Conservation (phyloP, 352 stramenopile genomes). For the Phytophthora constricta region DNA sequence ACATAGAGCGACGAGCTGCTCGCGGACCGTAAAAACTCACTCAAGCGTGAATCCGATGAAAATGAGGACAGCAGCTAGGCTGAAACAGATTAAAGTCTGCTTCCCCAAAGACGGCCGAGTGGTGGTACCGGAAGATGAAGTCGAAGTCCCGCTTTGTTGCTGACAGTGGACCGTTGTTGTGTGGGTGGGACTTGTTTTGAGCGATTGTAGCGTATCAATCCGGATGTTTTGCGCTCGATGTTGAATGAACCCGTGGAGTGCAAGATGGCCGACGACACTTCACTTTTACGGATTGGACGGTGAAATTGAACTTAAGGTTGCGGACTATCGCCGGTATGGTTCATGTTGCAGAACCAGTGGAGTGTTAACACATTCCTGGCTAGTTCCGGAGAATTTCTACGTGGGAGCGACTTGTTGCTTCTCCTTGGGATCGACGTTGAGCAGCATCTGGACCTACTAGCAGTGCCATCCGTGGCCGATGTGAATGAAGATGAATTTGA, state of each 20-base stretch:
- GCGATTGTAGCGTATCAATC: too few relatives aligned
- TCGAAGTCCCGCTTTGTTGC: slow-evolving; percentile 5
- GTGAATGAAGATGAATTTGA: slow-evolving; percentile 11
- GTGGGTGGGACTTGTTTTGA: too few relatives aligned
- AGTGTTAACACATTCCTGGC: slow-evolving; percentile 23
- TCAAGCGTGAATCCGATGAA: too few relatives aligned
- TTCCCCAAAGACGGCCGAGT: slow-evolving; percentile 6
- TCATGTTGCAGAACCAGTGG: slow-evolving; percentile 13
- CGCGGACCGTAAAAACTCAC: too few relatives aligned
- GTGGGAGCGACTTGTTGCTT: slow-evolving; percentile 8
- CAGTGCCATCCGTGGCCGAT: slow-evolving; percentile 7
- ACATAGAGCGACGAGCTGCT: background rate
- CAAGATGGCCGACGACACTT: slow-evolving; percentile 8
- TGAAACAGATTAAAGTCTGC: too few relatives aligned
- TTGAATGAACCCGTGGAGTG: background rate
- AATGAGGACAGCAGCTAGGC: too few relatives aligned
- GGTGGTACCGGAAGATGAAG: slow-evolving; percentile 11
- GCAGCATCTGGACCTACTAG: slow-evolving; percentile 9
- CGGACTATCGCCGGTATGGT: too few relatives aligned
- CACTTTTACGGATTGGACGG: slow-evolving; percentile 12
- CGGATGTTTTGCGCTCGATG: background rate
- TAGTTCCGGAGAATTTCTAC: slow-evolving; percentile 9
- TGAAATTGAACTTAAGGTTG: slow-evolving; percentile 15
- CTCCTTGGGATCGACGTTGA: slow-evolving; percentile 13
- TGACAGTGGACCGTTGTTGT: too few relatives aligned